Percentiles rank a stretch among this genome's conserved stretches.
Conservation (phyloP, 1,284 basidiomycete genomes). For the Leccinum solheimii region DNA sequence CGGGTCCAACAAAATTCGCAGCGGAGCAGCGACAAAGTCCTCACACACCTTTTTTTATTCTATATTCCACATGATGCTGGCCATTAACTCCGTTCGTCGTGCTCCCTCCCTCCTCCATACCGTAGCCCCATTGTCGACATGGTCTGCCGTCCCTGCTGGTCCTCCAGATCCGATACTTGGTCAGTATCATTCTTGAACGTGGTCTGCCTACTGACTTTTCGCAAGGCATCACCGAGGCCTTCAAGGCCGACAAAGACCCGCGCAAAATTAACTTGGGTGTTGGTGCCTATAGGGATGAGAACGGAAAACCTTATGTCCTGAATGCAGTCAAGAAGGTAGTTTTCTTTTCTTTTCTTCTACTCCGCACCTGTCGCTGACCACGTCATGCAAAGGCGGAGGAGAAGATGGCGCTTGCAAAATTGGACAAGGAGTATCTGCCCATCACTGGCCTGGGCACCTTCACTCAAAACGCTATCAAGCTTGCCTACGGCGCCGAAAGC, state of each 20-base stretch:
- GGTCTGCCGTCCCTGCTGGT: conserved; percentile 83
- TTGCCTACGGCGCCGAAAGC: conserved; percentile 90
- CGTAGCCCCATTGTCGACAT: conserved; percentile 62
- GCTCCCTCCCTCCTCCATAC: conserved; percentile 37
- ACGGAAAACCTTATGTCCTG: conserved; percentile 95
- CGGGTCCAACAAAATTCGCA: conserved; percentile 13
- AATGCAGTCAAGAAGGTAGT: conserved; percentile 83
- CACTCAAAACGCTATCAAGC: conserved; percentile 85
- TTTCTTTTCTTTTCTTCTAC: conserved; percentile 12
- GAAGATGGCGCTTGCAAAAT: conserved; percentile 61
- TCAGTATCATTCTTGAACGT: conserved; percentile 31
- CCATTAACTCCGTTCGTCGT: conserved; percentile 46
- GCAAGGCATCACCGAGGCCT: conserved; percentile 86
- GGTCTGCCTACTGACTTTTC: conserved; percentile 7
- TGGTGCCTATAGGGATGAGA: conserved; percentile 90
- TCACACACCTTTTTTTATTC: conserved; percentile 21
- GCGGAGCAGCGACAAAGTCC: not conserved
- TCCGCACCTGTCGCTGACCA: conserved; percentile 9
- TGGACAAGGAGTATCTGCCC: conserved; percentile 98
- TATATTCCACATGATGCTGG: conserved; percentile 41
- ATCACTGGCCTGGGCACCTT: conserved; percentile 92
- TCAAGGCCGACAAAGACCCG: conserved; percentile 89
- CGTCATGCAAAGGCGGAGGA: conserved; percentile 71
- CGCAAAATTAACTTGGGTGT: conserved; percentile 98
- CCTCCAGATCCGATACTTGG: conserved; percentile 95